Evolutionary conservation across 768 basidiomycete species (phyloP).

Genomic region (Wakefieldia striispora): DNA sequence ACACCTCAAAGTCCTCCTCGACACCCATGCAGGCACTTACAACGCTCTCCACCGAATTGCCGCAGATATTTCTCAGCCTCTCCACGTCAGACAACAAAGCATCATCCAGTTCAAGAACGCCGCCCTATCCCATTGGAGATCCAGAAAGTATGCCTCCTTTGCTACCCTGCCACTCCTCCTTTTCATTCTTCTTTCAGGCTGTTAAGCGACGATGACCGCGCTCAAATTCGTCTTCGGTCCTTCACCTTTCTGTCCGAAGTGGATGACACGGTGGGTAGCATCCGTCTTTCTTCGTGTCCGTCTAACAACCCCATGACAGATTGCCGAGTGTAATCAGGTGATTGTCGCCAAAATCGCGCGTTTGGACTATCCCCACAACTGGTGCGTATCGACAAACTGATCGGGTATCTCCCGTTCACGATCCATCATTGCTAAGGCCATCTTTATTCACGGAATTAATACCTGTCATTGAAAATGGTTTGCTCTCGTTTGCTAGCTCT

Average conservation of each 20-base stretch:
- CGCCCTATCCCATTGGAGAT: slow-evolving; percentile 72
- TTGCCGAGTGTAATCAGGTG: slow-evolving; percentile 73
- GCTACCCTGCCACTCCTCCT: neutral
- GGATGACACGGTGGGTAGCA: slow-evolving; percentile 63
- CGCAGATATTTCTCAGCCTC: slow-evolving; percentile 53
- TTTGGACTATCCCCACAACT: slow-evolving; percentile 68
- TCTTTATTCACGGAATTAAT: slow-evolving; percentile 42
- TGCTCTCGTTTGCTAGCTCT: slow-evolving; percentile 49
- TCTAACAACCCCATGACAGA: slow-evolving; percentile 34
- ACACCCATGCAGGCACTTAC: slow-evolving; percentile 62
- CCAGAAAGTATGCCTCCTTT: slow-evolving; percentile 55
- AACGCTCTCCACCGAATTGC: slow-evolving; percentile 75
- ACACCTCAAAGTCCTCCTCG: slow-evolving; percentile 65
- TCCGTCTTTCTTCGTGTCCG: neutral
- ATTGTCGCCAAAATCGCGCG: slow-evolving; percentile 78
- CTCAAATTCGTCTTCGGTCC: slow-evolving; percentile 61
- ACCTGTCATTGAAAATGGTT: slow-evolving; percentile 48
- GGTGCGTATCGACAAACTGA: slow-evolving; percentile 43
- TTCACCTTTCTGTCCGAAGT: slow-evolving; percentile 70
- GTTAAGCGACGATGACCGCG: slow-evolving; percentile 65
- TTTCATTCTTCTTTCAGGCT: slow-evolving; percentile 43
- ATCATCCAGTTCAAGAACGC: slow-evolving; percentile 91
- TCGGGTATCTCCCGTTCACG: neutral
- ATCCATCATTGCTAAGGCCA: slow-evolving; percentile 14
- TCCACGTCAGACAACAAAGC: slow-evolving; percentile 71